Evolutionary conservation across 768 basidiomycete genomes (phyloP), one percentile per base, ranked within the genome.

Genomic region (Flagelloscypha sp.): DNA sequence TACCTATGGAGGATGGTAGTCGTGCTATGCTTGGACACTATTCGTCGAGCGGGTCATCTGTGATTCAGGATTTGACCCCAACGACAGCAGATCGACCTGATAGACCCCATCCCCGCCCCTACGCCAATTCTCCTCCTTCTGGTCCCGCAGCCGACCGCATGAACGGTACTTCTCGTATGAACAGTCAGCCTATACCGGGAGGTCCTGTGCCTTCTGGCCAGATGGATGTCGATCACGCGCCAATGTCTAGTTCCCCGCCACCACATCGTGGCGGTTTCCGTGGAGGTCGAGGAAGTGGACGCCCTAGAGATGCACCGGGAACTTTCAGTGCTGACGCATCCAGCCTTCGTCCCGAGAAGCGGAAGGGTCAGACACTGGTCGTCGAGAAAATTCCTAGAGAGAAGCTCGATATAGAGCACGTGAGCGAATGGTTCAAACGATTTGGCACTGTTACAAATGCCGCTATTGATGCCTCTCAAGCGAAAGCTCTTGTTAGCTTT

Each of bases 381-480:
- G 83, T 98, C 23, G 89, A 95, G 58, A 92, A 92, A 62, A 93
- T 97, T 38, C 93, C 93, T 0, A 73, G 79, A 33, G 81, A 87
- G 42, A 79, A 84, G 45, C 70, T 94, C 25, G 74, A 74, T 10
- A 72, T 89, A 10, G 81, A 79, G 33, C 63, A 75, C 5, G 80
- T 98, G 36, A 86, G 84, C 48, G 73, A 67, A 13, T 92, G 89
- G 80, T 97, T 98, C 65, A 82, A 83, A 56, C 76, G 79, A 44
- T 97, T 94, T 46, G 93, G 93, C 7, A 82, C 76, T 2, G 87
- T 97, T 42, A 90, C 89, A 9, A 89, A 92, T 45, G 85, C 95
- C 33, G 88, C 87, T 5, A 76, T 95, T 33, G 90, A 97, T 53
- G 61, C 62, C n/a, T 53, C 59, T 13, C 74, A 66, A 29, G 70